Base-by-base conservation (phyloP, 2,329 filamentous ascomycete genomes). In the Monosporascus sp. region DNA sequence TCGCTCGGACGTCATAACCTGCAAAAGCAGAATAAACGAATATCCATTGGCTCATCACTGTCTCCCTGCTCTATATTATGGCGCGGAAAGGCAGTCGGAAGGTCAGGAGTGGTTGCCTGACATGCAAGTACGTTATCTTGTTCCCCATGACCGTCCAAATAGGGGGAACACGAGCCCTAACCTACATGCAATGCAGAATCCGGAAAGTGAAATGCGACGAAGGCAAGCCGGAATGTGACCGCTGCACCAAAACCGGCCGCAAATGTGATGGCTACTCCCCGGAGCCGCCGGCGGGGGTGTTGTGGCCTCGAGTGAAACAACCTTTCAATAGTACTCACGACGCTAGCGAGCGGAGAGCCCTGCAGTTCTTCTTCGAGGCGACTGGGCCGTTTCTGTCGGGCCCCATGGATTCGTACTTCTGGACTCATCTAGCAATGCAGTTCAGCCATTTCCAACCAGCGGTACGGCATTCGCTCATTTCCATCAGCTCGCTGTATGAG, bases 401-500 rank as follows among this genome's bases (percentile, higher is more conserved):
- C 2, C 67, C 67, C 0, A 59, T 70, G 15, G 70, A 71, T 45
- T 58, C 64, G 14, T 70, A 70, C 4, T 75, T 75, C 53, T 75
- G 72, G 72, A 73, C 71, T 2, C 65, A 69, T 53, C 60, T 72
- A 1, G 68, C 73, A 14, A 58, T 70, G 7, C 72, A 74, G 47
- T 67, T 71, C 54, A 64, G 64, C 22, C 61, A 67, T 18, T 65
- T 67, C 43, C 71, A 74, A 53, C 68, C 69, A 0, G 70, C 70
- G 0, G 69, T 68, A 3, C 64, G 67, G 37, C 71, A 75, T 44
- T 68, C 70, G 14, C 61, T 74, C 6, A 52, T 74, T 17, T 67
- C 71, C 22, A 70, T 75, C 55, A 73, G 71, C 52, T 66, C 69
- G 1, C 60, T 75, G 0, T 73, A 71, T 24, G 72, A 75, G 44